Base-by-base conservation (phyloP, 169 alveolate species). In the Eimeria maxima region DNA sequence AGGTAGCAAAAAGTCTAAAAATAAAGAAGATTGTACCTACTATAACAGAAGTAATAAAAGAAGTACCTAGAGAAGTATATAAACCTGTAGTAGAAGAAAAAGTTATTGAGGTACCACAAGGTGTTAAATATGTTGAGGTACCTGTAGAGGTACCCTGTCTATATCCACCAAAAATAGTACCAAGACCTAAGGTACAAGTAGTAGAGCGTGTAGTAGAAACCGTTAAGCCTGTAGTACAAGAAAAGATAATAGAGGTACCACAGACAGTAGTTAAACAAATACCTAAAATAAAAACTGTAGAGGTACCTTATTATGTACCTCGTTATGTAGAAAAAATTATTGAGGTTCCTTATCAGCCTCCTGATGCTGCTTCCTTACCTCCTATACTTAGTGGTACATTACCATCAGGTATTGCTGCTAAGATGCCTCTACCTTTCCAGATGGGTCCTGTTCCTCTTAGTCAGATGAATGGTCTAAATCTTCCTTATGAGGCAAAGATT, bases 121-220 rank as follows among this genome's bases (percentile, higher is more conserved):
- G 98, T 27, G 98, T 97, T 22, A 97, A 97, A 93, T 97, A 97
- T 95, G 98, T 97, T 27, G 98, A 97, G 93, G 98, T 97, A 42
- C 98, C 98, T 7, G 98, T 97, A 53, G 98, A 97, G 88, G 98
- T 97, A 20, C 98, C 98, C 33, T 97, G 98, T 89, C 96, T 97
- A 24, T 97, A 97, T 87, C 98, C 98, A n/a, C 98, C 98, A 13
- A 97, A 97, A 95, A 97, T 97, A 67, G 97, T 97, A 53, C 98
- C 98, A 13, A 96, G 95, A 42, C 98, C 98, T 14, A 97, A 97
- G 94, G 97, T 97, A 33, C 98, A 97, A 78, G 95, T 97, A 83
- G 98, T 97, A 18, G 98, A 97, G 84, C 94, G 98, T 69, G 97
- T 97, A 24, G 98, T 97, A 63, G 98, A 97, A 76, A 96, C 98